Conservation (phyloP, 2,329 filamentous ascomycete species). For the Apiospora pterosperma region DNA sequence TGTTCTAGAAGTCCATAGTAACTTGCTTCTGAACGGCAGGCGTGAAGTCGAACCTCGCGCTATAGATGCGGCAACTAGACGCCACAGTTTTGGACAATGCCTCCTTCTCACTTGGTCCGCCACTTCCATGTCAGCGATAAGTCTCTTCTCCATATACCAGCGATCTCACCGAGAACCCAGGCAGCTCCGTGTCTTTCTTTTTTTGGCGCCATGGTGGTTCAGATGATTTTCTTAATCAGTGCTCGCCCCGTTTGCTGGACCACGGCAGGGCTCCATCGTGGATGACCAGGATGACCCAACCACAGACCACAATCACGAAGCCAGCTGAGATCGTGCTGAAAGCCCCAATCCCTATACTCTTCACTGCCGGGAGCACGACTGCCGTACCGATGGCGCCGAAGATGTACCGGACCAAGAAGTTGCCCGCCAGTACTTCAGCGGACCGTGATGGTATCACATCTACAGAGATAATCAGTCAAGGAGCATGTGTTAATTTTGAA, state of each 20-base stretch:
- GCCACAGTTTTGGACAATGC: neutral
- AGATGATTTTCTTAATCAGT: neutral
- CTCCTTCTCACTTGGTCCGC: neutral
- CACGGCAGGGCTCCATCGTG: neutral
- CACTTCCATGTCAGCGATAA: neutral
- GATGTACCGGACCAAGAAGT: slow-evolving; percentile 29
- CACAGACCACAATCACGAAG: neutral
- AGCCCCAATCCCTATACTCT: slow-evolving; percentile 23
- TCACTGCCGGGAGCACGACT: slow-evolving; percentile 23
- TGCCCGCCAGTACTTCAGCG: slow-evolving; percentile 23
- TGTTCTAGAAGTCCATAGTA: neutral
- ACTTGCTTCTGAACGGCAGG: neutral
- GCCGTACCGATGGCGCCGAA: slow-evolving; percentile 22
- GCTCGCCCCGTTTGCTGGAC: neutral
- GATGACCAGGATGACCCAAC: neutral
- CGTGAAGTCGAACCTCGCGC: neutral
- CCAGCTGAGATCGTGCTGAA: slow-evolving; percentile 8
- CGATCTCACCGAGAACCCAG: neutral
- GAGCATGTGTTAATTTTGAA: neutral
- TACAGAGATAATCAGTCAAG: neutral
- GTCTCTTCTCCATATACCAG: neutral
- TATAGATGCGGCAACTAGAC: neutral
- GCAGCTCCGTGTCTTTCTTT: neutral
- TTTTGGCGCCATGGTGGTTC: neutral
- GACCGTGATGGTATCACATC: slow-evolving; percentile 6